Evolutionary conservation across 2,329 filamentous ascomycete genomes (phyloP).

Genomic region (Grosmannia serpens): DNA sequence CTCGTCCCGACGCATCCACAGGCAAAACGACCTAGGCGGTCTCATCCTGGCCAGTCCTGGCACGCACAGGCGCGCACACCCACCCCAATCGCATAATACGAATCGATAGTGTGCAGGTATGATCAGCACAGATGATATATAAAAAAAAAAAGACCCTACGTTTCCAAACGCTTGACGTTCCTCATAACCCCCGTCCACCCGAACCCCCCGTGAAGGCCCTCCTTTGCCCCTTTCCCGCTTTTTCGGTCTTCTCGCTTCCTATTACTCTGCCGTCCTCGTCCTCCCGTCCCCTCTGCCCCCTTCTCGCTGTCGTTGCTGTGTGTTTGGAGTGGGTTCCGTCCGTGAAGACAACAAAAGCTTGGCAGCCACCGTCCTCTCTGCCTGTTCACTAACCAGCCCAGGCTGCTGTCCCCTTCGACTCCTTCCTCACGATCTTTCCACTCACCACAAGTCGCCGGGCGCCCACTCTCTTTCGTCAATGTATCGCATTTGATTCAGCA

Average conservation of each 20-base stretch:
- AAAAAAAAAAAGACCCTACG: constrained; percentile 20
- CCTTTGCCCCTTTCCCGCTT: not conserved
- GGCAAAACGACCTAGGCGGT: too few relatives aligned
- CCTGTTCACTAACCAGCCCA: too few relatives aligned
- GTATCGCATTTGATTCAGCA: not conserved
- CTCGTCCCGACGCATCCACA: too few relatives aligned
- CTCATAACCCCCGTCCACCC: constrained; percentile 17
- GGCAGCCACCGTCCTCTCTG: too few relatives aligned
- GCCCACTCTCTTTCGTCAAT: not conserved
- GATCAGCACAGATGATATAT: constrained; percentile 26
- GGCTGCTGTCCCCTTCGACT: too few relatives aligned
- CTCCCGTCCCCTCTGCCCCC: not conserved
- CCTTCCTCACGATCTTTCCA: not conserved
- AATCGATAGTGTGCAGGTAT: constrained; percentile 24
- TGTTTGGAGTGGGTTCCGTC: constrained; percentile 4
- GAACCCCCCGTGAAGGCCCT: not conserved
- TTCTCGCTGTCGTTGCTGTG: constrained; percentile 3
- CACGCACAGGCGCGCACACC: too few relatives aligned
- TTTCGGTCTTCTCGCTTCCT: not conserved
- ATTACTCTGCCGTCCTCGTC: not conserved
- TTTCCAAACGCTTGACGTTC: constrained; percentile 24
- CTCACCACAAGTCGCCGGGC: not conserved
- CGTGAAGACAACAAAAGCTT: not conserved
- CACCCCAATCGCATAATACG: too few relatives aligned
- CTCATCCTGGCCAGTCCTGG: too few relatives aligned